Evolutionary conservation across 2,329 filamentous ascomycete genomes (phyloP).

Genomic region (Trichophaea hybrida): DNA sequence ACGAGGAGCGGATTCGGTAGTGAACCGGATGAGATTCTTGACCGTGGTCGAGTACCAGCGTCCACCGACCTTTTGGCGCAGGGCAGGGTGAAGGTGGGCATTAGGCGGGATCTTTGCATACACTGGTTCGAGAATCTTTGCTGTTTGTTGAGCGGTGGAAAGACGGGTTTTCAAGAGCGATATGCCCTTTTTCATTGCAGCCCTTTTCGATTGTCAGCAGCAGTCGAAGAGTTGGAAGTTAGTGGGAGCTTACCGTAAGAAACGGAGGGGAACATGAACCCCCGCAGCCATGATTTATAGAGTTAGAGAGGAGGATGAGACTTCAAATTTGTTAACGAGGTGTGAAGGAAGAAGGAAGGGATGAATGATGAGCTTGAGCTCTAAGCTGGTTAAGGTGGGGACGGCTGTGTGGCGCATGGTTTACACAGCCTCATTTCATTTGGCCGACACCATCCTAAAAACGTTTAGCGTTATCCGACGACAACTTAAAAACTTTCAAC

Average conservation of each 20-base stretch:
- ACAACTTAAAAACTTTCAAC: too few species aligned
- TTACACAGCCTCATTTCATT: too few species aligned
- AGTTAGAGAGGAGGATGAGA: neutral
- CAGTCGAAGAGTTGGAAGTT: neutral
- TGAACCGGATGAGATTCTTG: constrained; percentile 5
- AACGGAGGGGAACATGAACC: constrained; percentile 21
- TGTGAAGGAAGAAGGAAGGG: neutral
- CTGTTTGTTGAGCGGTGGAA: constrained; percentile 74
- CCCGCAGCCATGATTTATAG: constrained; percentile 8
- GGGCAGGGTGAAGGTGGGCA: neutral
- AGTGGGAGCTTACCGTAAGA: constrained; percentile 9
- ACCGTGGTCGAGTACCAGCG: constrained; percentile 17
- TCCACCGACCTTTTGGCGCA: constrained; percentile 12
- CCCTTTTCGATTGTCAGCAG: constrained; percentile 39
- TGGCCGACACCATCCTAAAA: too few species aligned
- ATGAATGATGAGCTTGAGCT: too few species aligned
- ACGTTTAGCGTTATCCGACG: too few species aligned
- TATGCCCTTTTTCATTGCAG: constrained; percentile 70
- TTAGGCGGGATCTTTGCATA: constrained; percentile 65
- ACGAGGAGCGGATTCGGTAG: constrained; percentile 29
- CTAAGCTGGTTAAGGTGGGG: neutral
- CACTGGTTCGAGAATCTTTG: constrained; percentile 50
- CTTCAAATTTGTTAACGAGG: neutral
- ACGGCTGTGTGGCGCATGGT: neutral
- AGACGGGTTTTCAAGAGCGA: constrained; percentile 74